Evolutionary conservation across 805 yeast species (phyloP), one percentile per base, ranked within the genome.

Genomic region (Metschnikowia lachancei): DNA sequence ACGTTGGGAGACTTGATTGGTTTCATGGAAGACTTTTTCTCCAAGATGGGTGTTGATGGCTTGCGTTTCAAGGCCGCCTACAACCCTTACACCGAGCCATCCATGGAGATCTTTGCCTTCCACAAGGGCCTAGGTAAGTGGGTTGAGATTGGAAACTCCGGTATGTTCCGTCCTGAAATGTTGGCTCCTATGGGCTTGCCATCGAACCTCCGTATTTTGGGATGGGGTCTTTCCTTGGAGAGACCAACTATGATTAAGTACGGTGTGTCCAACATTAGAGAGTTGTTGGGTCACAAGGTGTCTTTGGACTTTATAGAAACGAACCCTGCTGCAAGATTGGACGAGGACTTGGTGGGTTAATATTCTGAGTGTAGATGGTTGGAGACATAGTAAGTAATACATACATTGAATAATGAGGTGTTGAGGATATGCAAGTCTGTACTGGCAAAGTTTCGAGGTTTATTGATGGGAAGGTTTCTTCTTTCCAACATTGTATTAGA

Each of bases 131-230:
- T 94, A 60, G 83, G 78, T 58, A 94, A 89, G 68, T 95, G 99
- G 99, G 99, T 94, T 53, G 99, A 94, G 76, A 92, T 94, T 62
- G 99, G 99, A 69, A 94, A 94, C 77, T 90, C 97, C 16, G 99
- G 99, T 68, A 86, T 94, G 96, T 94, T 94, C 79, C 84, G 99
- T 73, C 99, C 99, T 12, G 99, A 94, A 74, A 94, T 94, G 99
- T 78, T 95, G 65, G 97, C 90, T 73, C 75, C 96, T 37, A 92
- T 94, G 98, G 99, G 99, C 30, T 79, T 94, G 62, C 99, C 99
- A 50, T 84, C 84, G 74, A 86, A 88, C 65, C 70, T 95, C 74
- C 80, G 97, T 66, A 98, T 92, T 11, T 79, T 90, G 56, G 99
- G 99, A 52, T 94, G 95, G 90, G 99, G 99, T 62, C 77, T 94